These are phyloP conservation scores for Chaetomium olivaceum DNA, from an alignment of 2,329 filamentous ascomycete genomes.

Conservation along the genomic window DNA sequence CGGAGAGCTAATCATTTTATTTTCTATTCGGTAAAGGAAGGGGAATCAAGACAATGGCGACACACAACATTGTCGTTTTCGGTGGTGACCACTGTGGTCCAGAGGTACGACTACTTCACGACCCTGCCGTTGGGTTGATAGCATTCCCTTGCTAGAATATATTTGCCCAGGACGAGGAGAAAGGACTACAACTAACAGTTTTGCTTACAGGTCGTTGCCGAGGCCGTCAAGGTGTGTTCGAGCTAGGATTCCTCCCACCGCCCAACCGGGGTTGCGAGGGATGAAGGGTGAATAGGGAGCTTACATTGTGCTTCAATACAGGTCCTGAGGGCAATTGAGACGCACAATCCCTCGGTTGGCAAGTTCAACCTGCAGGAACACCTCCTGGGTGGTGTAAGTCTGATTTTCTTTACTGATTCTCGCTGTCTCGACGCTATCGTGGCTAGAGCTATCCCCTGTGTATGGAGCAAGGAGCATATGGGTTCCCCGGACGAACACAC, in stretches of 20 bases:
- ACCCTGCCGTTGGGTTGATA: too few species aligned
- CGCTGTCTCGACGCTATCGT: background rate
- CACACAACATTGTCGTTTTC: constrained; percentile 78
- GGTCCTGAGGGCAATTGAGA: constrained; percentile 78
- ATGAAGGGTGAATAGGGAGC: background rate
- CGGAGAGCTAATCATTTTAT: background rate
- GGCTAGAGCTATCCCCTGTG: background rate
- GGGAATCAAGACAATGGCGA: constrained; percentile 53
- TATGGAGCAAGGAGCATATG: background rate
- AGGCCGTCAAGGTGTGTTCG: constrained; percentile 74
- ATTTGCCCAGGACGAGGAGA: too few species aligned
- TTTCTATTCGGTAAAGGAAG: background rate
- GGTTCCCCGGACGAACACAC: background rate
- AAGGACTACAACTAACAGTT: constrained; percentile 10
- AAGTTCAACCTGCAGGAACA: constrained; percentile 91
- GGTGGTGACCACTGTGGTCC: constrained; percentile 83
- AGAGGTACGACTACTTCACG: constrained; percentile 58
- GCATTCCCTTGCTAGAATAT: too few species aligned
- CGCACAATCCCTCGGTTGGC: constrained; percentile 64
- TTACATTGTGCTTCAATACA: constrained; percentile 39
- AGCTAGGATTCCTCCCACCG: background rate
- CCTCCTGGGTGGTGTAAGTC: constrained; percentile 83
- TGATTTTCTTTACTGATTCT: constrained; percentile 26
- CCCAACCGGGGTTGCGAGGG: background rate
- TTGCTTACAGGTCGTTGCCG: constrained; percentile 68